Evolutionary conservation across 164 flowering plant genomes (phyloP).

Genomic region (Platanus orientalis): DNA sequence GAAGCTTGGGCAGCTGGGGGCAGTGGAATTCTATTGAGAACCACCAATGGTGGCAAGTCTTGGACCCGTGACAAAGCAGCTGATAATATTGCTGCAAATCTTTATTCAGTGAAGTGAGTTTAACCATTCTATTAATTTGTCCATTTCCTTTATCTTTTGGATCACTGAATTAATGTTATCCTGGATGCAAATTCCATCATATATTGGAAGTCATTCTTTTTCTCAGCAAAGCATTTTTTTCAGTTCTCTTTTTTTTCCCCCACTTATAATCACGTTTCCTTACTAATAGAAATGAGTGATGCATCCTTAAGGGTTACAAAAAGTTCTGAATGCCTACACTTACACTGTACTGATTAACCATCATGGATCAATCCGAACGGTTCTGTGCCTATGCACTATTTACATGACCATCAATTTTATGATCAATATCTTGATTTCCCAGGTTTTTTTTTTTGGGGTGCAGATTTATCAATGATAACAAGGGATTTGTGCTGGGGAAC

Average conservation of each 20-base stretch:
- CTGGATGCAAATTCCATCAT: background rate
- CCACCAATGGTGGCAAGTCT: constrained; percentile 88
- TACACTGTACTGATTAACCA: background rate
- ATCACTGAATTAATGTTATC: background rate
- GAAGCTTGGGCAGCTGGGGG: constrained; percentile 99
- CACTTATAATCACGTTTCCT: too few species aligned
- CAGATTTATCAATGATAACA: constrained; percentile 79
- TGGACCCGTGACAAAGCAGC: constrained; percentile 98
- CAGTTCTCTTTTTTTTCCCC: too few species aligned
- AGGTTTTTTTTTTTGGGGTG: constrained; percentile 3
- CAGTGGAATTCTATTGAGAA: constrained; percentile 84
- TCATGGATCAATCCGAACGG: background rate
- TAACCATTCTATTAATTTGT: background rate
- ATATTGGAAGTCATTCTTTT: too few species aligned
- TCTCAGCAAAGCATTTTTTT: too few species aligned
- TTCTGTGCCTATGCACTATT: background rate
- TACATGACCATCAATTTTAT: background rate
- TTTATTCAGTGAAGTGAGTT: constrained; percentile 93
- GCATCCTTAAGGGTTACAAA: background rate
- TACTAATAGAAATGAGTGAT: background rate
- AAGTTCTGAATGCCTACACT: background rate
- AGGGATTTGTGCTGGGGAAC: constrained; percentile 92
- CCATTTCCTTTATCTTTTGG: background rate
- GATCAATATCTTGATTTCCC: background rate
- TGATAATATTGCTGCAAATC: constrained; percentile 93